Base-by-base conservation (phyloP, 2,329 filamentous ascomycete species). In the Diaporthe helianthi region DNA sequence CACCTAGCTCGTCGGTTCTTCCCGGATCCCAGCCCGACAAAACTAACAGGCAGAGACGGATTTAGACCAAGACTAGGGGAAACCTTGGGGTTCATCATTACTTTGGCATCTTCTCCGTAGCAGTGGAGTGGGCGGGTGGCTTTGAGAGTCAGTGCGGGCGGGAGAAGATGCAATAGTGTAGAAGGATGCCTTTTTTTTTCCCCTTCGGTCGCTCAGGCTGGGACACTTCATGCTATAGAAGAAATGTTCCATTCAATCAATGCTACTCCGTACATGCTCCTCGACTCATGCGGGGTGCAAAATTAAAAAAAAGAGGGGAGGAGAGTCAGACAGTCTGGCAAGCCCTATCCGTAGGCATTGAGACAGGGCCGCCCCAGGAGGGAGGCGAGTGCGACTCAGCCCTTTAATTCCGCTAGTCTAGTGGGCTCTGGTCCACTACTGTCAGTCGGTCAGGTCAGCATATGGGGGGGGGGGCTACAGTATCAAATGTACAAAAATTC, bases 21-120 rank as follows among this genome's bases (percentile, higher is more conserved):
- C 44, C 58, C 58, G 58, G 58, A 63, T 63, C 58, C 58, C 58
- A 63, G 58, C 29, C 38, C 55, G 36, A 46, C 22, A 46, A 5
- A 46, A 60, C 24, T 46, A 44, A 33, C 24, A 29, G 24, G 55
- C 54, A 60, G 54, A 29, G 58, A 61, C 58, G 58, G 58, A 61
- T 61, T 61, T 61, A 61, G 58, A 61, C 58, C 58, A 61, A 61
- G 58, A 58, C 54, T 15, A 38, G 54, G 54, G 33, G 22, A 26
- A 24, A 29, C 54, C 54, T 60, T 44, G 54, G 36, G n/a, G 36
- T 38, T 38, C 33, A n/a, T 38, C 19, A 22, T 33, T 17, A 55
- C 33, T 36, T n/a, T 6, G 12, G 22, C 13, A 22, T 24, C 36
- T 58, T 13, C 24, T 44, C 44, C n/a, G 44, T 47, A 7, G 19